Conservation (phyloP, 257 asterid genomes). For the Dorcoceras hygrometricum region DNA sequence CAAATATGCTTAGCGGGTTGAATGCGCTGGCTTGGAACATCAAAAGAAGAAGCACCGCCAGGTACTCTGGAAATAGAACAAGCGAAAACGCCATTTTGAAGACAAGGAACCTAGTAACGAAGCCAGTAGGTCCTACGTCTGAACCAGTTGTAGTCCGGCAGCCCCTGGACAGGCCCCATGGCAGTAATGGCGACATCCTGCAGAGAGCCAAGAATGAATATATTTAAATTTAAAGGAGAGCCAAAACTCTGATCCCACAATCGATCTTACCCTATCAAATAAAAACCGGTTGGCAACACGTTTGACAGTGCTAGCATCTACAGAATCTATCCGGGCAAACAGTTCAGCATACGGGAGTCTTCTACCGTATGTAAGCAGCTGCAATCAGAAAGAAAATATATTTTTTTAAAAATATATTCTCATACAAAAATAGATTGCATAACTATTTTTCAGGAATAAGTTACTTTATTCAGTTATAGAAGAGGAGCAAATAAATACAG, state of each 20-base stretch:
- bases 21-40: not conserved
- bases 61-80: not conserved
- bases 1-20: not conserved
- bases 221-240: not conserved
- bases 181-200: conserved; percentile 91
- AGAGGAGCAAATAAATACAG: not conserved
- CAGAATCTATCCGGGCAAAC: conserved; percentile 92
- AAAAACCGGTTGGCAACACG: conserved; percentile 93
- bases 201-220: not conserved
- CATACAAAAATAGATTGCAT: not conserved
- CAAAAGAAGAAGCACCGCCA: not conserved
- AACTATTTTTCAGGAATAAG: not conserved
- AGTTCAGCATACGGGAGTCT: conserved; percentile 88
- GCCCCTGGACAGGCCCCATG: conserved; percentile 67
- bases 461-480: not conserved
- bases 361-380: conserved; percentile 93
- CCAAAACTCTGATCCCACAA: not conserved
- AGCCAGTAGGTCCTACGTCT: conserved; percentile 99
- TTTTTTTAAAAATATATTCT: too few species aligned
- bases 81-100: not conserved
- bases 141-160: conserved; percentile 99
- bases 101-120: conserved; percentile 61
- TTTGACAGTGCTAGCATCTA: conserved; percentile 74
- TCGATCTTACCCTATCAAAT: conserved; percentile 58
- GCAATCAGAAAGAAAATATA: conserved; percentile 31